Percentiles rank a stretch among this genome's conserved stretches.
These are phyloP conservation scores for Parachaetomium inaequale DNA, from an alignment of 495 filamentous ascomycete species.

Conservation along the genomic window DNA sequence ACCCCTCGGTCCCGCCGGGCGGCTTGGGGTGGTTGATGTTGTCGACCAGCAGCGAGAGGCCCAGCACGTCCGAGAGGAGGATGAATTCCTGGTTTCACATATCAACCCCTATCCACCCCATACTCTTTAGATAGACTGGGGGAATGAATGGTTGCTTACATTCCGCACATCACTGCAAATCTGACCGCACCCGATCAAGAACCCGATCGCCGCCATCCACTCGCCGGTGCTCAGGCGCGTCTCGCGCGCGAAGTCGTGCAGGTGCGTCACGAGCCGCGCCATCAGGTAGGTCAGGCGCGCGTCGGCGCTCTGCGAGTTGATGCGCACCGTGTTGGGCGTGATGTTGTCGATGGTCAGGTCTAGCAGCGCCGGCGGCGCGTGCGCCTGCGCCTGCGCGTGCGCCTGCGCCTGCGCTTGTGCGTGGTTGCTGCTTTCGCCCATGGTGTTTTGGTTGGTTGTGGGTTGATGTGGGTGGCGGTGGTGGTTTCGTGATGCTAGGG, in stretches of 20 bases:
- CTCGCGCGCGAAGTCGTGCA: constrained; percentile 81
- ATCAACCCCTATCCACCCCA: background rate
- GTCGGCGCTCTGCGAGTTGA: constrained; percentile 68
- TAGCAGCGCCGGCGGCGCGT: constrained; percentile 46
- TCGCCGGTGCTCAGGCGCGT: constrained; percentile 73
- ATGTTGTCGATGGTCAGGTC: constrained; percentile 80
- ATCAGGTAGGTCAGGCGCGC: constrained; percentile 69
- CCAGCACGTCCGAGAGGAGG: constrained; percentile 86
- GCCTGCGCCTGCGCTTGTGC: constrained; percentile 2
- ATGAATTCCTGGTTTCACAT: constrained; percentile 69
- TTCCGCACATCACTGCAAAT: constrained; percentile 65
- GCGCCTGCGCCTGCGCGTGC: background rate
- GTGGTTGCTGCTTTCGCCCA: background rate
- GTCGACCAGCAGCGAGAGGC: constrained; percentile 86
- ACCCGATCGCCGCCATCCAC: constrained; percentile 72
- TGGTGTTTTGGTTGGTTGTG: background rate
- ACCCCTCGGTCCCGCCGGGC: constrained; percentile 70
- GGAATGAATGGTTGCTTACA: constrained; percentile 11
- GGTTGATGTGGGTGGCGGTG: constrained; percentile 10
- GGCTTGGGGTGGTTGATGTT: constrained; percentile 90
- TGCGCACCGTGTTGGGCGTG: constrained; percentile 68
- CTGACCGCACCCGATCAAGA: constrained; percentile 70
- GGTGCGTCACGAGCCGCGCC: constrained; percentile 67
- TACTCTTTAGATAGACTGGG: background rate
- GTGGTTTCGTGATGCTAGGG: background rate